A percentile compares a stretch with the other conserved stretches of the same genome.
Conservation (phyloP, 2,329 filamentous ascomycete genomes). For the Aspergillus transmontanensis region DNA sequence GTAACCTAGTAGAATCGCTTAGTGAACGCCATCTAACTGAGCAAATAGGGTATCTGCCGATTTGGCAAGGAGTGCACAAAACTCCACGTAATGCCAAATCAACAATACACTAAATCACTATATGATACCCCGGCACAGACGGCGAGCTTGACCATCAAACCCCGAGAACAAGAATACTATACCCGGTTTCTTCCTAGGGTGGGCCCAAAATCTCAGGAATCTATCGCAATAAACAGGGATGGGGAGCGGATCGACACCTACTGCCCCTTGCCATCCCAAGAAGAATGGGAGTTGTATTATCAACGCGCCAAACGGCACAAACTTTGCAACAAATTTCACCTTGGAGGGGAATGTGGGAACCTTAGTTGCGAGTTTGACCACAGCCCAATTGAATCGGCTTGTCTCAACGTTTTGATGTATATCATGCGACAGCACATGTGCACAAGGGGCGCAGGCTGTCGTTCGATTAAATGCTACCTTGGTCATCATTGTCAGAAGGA, state of each 20-base stretch:
- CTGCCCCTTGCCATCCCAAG: slow-evolving; percentile 37
- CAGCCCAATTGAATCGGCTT: slow-evolving; percentile 40
- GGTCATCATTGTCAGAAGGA: slow-evolving; percentile 48
- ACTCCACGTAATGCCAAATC: slow-evolving; percentile 31
- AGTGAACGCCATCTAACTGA: slow-evolving; percentile 4
- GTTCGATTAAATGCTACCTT: slow-evolving; percentile 46
- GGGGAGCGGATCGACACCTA: slow-evolving; percentile 52
- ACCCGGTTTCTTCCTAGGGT: slow-evolving; percentile 20
- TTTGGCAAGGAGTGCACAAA: slow-evolving; percentile 36
- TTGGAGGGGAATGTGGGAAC: slow-evolving; percentile 44
- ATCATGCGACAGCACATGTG: slow-evolving; percentile 51
- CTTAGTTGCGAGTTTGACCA: slow-evolving; percentile 51
- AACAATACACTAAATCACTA: slow-evolving; percentile 24
- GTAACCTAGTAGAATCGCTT: slow-evolving; percentile 12
- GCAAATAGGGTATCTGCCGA: slow-evolving; percentile 34
- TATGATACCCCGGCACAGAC: slow-evolving; percentile 20
- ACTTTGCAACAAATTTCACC: slow-evolving; percentile 54
- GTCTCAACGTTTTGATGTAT: slow-evolving; percentile 47
- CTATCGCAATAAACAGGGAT: slow-evolving; percentile 51
- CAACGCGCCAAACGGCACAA: slow-evolving; percentile 43
- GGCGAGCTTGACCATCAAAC: slow-evolving; percentile 15
- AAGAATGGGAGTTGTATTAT: slow-evolving; percentile 45
- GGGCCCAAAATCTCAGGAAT: slow-evolving; percentile 23
- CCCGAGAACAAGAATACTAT: slow-evolving; percentile 26
- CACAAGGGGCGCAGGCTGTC: slow-evolving; percentile 43